phyloP scores from a whole-genome alignment of 805 yeast species.

The Teunomyces barrocoloradensis region DNA sequence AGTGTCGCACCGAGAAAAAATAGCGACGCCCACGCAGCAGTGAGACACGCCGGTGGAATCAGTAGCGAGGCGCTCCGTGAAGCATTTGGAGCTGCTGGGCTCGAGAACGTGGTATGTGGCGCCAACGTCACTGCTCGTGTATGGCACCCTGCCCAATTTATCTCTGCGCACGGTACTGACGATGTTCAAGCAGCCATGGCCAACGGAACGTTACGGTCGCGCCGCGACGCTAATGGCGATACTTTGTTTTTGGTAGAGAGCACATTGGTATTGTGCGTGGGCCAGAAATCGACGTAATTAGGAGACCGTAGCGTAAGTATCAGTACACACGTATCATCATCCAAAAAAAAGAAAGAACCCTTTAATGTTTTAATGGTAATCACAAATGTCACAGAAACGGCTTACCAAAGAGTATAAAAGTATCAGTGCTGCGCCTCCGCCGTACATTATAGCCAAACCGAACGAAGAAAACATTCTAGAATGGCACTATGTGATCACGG shows the following conservation, averaged over 20 bases:
- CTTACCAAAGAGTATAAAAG: conserved; percentile 79
- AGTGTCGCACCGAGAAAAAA: background rate
- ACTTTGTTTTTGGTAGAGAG: background rate
- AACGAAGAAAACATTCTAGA: conserved; percentile 82
- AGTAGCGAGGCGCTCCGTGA: conserved; percentile 20
- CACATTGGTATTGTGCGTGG: background rate
- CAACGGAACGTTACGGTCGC: conserved; percentile 14
- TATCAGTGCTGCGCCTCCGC: conserved; percentile 78
- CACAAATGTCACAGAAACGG: conserved; percentile 35
- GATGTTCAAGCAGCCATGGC: conserved; percentile 11
- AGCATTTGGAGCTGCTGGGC: conserved; percentile 21
- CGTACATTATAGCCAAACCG: conserved; percentile 81
- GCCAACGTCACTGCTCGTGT: conserved; percentile 15
- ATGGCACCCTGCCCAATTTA: conserved; percentile 27
- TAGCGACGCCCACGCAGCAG: background rate
- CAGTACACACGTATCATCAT: background rate
- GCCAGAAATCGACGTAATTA: background rate
- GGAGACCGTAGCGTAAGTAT: background rate
- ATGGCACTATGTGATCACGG: conserved; percentile 91
- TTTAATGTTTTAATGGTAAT: too few species aligned
- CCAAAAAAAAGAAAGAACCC: too few species aligned
- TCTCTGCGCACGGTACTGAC: conserved; percentile 21
- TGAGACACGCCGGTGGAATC: conserved; percentile 33
- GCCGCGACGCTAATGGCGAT: conserved; percentile 6
- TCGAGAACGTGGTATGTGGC: conserved; percentile 21